Percentiles rank a stretch among this genome's conserved stretches.
Conservation (phyloP, 495 filamentous ascomycete genomes). For the Glutinoglossum americanum region DNA sequence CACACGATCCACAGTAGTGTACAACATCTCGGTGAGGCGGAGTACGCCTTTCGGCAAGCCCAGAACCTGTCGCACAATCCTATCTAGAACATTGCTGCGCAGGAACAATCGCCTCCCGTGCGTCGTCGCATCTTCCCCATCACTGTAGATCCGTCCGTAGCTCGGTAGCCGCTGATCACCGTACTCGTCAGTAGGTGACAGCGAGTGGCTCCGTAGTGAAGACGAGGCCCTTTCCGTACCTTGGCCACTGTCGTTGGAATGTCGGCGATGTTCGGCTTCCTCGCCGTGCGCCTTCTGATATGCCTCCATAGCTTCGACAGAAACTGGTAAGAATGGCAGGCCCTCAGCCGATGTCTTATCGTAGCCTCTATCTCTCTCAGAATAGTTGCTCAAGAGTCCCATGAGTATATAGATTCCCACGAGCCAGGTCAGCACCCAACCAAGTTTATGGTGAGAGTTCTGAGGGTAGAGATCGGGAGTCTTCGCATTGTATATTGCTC, state of each 20-base stretch:
- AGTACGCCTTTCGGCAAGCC: constrained; percentile 25
- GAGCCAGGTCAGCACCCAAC: constrained; percentile 66
- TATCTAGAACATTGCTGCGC: constrained; percentile 22
- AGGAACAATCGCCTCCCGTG: constrained; percentile 13
- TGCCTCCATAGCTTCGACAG: constrained; percentile 42
- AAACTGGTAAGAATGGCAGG: constrained; percentile 42
- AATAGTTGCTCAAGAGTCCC: constrained; percentile 31
- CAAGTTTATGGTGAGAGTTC: constrained; percentile 74
- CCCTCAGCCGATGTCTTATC: constrained; percentile 17
- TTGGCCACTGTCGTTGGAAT: constrained; percentile 76
- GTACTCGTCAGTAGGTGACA: constrained; percentile 31
- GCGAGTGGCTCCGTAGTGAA: constrained; percentile 40
- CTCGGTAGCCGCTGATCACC: constrained; percentile 29
- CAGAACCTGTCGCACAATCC: constrained; percentile 25
- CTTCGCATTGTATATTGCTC: constrained; percentile 54
- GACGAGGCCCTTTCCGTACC: constrained; percentile 56
- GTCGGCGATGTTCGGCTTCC: constrained; percentile 24
- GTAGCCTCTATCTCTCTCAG: constrained; percentile 12
- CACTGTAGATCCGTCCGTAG: constrained; percentile 28
- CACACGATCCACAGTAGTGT: constrained; percentile 35
- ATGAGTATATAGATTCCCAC: constrained; percentile 45
- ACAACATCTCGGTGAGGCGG: constrained; percentile 32
- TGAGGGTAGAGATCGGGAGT: constrained; percentile 79
- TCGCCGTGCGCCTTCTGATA: constrained; percentile 30
- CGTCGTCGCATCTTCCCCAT: constrained; percentile 15